Evolutionary conservation across 2,329 filamentous ascomycete species (phyloP).

Genomic region (Cyanodermella asteris): DNA sequence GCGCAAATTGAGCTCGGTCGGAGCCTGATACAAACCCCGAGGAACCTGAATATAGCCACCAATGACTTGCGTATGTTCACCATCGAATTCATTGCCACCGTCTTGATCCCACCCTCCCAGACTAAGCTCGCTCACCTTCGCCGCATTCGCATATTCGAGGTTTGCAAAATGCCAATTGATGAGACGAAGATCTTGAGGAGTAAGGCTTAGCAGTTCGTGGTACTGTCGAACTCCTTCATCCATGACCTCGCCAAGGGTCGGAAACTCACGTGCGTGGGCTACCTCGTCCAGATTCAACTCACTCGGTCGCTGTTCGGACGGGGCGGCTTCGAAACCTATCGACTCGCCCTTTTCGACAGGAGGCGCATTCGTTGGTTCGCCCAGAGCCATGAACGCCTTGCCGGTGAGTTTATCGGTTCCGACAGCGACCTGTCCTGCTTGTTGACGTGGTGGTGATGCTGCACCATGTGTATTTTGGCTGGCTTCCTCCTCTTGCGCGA

Average conservation of each 20-base stretch:
- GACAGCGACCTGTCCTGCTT: conserved; percentile 37
- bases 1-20: conserved; percentile 53
- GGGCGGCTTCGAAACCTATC: conserved; percentile 64
- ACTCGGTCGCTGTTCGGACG: conserved; percentile 37
- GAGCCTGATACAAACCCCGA: conserved; percentile 61
- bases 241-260: conserved; percentile 75
- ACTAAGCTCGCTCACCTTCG: conserved; percentile 67
- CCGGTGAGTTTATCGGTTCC: conserved; percentile 50
- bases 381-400: conserved; percentile 47
- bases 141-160: conserved; percentile 90
- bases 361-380: conserved; percentile 44
- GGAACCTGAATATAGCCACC: conserved; percentile 88
- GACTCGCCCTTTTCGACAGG: conserved; percentile 55
- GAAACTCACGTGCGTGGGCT: conserved; percentile 35
- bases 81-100: conserved; percentile 92
- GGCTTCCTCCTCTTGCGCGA: conserved; percentile 51
- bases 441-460: conserved; percentile 31
- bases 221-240: conserved; percentile 84
- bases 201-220: conserved; percentile 58
- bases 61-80: conserved; percentile 76
- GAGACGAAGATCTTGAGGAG: conserved; percentile 66
- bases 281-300: conserved; percentile 51
- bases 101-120: conserved; percentile 91
- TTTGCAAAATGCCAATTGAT: conserved; percentile 98
- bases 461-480: conserved; percentile 26